Percentiles rank a stretch among this genome's conserved stretches.
These are phyloP conservation scores for Citrullus colocynthis DNA, from an alignment of 306 rosid species.

Conservation along the genomic window DNA sequence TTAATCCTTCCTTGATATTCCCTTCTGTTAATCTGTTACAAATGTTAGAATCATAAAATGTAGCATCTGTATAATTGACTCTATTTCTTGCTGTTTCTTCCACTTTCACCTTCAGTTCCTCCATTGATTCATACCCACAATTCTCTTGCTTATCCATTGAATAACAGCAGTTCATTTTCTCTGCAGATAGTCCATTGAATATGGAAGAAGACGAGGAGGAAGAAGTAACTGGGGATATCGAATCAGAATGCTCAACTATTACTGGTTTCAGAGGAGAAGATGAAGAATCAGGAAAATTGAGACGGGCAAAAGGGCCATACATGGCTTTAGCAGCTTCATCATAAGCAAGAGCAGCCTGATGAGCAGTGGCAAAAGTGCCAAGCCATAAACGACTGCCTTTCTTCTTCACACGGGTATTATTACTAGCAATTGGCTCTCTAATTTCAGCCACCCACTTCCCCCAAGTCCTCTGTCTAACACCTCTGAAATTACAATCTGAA, in stretches of 20 bases:
- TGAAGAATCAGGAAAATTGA: conserved; percentile 41
- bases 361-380: conserved; percentile 76
- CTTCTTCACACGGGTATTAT: conserved; percentile 14
- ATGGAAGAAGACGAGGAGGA: not conserved
- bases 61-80: not conserved
- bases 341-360: conserved; percentile 73
- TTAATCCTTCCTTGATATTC: conserved; percentile 14
- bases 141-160: not conserved
- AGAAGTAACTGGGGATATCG: not conserved
- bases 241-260: not conserved
- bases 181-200: not conserved
- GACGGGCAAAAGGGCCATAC: conserved; percentile 58
- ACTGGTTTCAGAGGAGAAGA: not conserved
- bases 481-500: conserved; percentile 51
- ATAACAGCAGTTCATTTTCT: not conserved
- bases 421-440: conserved; percentile 39
- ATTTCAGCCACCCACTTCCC: conserved; percentile 95
- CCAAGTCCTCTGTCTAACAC: conserved; percentile 89
- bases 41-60: conserved; percentile 8
- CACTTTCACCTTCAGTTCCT: conserved; percentile 6
- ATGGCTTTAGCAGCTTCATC: conserved; percentile 77
- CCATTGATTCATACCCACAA: not conserved
- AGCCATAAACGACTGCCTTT: conserved; percentile 62
- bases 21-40: conserved; percentile 16
- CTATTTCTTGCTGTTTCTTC: not conserved